Percentiles rank a stretch among this genome's conserved stretches.
Conservation (phyloP, 805 yeast species). For the Ogataea pini region DNA sequence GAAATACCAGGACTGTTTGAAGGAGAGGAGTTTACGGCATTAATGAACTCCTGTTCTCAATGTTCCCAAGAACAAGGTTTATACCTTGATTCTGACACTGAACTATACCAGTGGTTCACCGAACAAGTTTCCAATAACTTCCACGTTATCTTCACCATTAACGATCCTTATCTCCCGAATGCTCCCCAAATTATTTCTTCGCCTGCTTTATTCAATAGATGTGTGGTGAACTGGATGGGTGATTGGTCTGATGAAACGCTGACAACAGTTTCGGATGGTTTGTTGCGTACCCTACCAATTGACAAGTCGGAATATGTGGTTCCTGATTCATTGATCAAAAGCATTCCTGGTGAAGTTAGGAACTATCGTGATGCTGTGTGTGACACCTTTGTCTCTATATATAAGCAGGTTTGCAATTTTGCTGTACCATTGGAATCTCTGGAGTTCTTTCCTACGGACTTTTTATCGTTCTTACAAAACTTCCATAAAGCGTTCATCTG, state of each 20-base stretch:
- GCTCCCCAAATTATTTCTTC: constrained; percentile 61
- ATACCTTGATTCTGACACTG: constrained; percentile 65
- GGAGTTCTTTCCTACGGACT: constrained; percentile 52
- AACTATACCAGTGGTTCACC: constrained; percentile 73
- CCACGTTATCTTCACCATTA: constrained; percentile 80
- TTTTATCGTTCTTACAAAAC: constrained; percentile 48
- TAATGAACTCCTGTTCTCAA: constrained; percentile 57
- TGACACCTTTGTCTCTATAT: constrained; percentile 48
- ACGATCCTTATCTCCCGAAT: constrained; percentile 44
- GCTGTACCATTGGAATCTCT: background rate
- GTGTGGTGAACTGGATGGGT: constrained; percentile 89
- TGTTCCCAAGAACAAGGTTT: constrained; percentile 61
- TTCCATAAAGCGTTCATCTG: constrained; percentile 45
- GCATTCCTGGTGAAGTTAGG: constrained; percentile 14
- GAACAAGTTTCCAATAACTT: constrained; percentile 65
- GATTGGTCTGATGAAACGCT: constrained; percentile 64
- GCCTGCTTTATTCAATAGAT: constrained; percentile 87
- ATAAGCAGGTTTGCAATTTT: constrained; percentile 29
- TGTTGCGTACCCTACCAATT: constrained; percentile 44
- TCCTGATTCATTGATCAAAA: constrained; percentile 32
- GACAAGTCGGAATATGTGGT: constrained; percentile 45
- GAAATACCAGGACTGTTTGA: constrained; percentile 89
- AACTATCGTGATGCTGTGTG: constrained; percentile 42
- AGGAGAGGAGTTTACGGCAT: constrained; percentile 60
- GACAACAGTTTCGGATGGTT: constrained; percentile 46